Conservation (phyloP, 345 rosid species). For the Eucalyptus cladocalyx region DNA sequence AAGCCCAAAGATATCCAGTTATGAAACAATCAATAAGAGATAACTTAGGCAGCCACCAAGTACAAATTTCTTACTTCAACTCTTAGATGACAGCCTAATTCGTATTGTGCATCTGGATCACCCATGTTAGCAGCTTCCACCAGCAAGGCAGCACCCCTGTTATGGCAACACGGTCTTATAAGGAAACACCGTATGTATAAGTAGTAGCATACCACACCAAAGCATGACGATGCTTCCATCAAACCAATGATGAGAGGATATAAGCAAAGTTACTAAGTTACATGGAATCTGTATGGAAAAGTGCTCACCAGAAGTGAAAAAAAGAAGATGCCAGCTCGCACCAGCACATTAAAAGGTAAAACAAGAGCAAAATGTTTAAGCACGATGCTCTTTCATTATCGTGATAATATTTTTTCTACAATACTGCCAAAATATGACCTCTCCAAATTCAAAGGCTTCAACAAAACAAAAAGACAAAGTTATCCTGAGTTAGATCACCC, state of each 20-base stretch:
- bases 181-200: neutral
- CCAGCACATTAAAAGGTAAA: neutral
- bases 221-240: neutral
- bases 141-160: slow-evolving; percentile 85
- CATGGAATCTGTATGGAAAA: neutral
- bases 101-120: slow-evolving; percentile 80
- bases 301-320: neutral
- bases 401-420: neutral
- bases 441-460: neutral
- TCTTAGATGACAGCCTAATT: slow-evolving; percentile 76
- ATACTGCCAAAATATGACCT: neutral
- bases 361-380: neutral
- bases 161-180: neutral
- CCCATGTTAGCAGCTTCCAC: slow-evolving; percentile 98
- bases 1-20: neutral
- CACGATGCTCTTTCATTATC: neutral
- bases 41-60: neutral
- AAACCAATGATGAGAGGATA: neutral
- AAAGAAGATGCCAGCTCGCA: neutral
- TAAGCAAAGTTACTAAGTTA: neutral
- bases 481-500: neutral
- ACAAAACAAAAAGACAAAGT: neutral
- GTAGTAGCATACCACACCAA: neutral
- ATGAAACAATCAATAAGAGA: neutral
- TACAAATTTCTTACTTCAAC: slow-evolving; percentile 42